Evolutionary conservation across 345 rosid genomes (phyloP).

Genomic region (Eutrema yunnanense): DNA sequence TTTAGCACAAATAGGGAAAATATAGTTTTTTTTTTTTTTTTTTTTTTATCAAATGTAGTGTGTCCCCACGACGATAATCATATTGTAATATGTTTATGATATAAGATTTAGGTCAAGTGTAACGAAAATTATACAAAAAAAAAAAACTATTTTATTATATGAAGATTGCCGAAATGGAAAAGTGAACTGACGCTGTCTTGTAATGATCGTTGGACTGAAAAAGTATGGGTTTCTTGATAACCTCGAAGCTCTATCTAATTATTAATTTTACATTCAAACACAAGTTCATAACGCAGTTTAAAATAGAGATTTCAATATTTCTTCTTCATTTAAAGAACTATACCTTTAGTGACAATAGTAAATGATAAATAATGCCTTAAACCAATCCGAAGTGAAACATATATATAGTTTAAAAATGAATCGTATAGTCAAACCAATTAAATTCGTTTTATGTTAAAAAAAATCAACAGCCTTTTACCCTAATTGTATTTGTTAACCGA

Average conservation of each 20-base stretch:
- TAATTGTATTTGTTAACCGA: neutral
- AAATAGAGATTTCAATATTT: neutral
- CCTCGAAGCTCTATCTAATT: neutral
- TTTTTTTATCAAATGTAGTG: neutral
- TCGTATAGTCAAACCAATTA: neutral
- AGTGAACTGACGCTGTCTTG: slow-evolving; percentile 16
- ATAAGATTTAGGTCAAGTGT: slow-evolving; percentile 5
- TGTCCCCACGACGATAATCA: slow-evolving; percentile 3
- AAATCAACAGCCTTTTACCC: neutral
- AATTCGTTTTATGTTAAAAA: neutral
- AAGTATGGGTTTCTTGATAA: slow-evolving; percentile 13
- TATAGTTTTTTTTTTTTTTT: slow-evolving; percentile 12
- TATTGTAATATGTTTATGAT: slow-evolving; percentile 21
- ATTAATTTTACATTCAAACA: neutral
- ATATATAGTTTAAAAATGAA: neutral
- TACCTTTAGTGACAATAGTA: neutral
- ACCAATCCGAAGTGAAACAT: neutral
- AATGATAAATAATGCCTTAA: neutral
- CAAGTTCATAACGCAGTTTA: neutral
- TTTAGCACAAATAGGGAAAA: slow-evolving; percentile 29
- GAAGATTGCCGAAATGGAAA: slow-evolving; percentile 9
- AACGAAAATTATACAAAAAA: neutral
- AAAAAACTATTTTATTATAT: neutral
- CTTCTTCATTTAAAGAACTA: neutral
- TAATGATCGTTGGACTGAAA: slow-evolving; percentile 20